Percentiles rank a stretch among this genome's conserved stretches.
phyloP scores from a whole-genome alignment of 192 early-diverging fungal species.

The Diversispora epigaea region DNA sequence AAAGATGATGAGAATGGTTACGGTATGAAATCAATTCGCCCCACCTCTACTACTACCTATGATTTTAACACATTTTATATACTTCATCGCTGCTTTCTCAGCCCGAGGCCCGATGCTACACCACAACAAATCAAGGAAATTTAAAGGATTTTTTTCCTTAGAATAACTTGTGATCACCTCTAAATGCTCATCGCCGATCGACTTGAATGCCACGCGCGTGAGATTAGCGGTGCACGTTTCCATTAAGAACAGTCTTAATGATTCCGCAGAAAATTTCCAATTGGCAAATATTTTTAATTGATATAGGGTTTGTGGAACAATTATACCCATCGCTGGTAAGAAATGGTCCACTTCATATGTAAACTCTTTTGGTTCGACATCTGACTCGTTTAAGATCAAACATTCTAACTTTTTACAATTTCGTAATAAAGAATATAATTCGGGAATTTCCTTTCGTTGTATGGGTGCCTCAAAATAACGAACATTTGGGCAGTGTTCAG shows the following conservation, averaged over 20 bases:
- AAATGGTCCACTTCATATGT: neutral
- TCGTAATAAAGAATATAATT: neutral
- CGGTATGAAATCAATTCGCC: too few species aligned
- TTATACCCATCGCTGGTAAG: neutral
- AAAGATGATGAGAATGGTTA: too few species aligned
- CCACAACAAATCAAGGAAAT: neutral
- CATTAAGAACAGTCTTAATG: neutral
- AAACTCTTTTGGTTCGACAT: neutral
- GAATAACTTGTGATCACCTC: neutral
- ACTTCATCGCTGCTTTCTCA: neutral
- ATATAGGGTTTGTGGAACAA: neutral
- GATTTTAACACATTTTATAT: too few species aligned
- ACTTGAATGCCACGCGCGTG: neutral
- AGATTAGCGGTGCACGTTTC: neutral
- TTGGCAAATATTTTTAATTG: neutral
- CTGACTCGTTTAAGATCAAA: neutral
- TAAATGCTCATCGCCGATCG: neutral
- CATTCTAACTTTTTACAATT: neutral
- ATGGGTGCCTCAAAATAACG: neutral
- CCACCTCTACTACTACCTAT: too few species aligned
- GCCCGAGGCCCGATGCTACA: neutral
- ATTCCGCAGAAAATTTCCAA: neutral
- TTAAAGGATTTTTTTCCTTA: neutral
- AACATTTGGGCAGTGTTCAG: conserved; percentile 3
- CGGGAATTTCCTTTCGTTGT: too few species aligned